A percentile compares a stretch with the other conserved stretches of the same genome.
Conservation (phyloP, 2,329 filamentous ascomycete genomes). For the Gyromitra esculenta region DNA sequence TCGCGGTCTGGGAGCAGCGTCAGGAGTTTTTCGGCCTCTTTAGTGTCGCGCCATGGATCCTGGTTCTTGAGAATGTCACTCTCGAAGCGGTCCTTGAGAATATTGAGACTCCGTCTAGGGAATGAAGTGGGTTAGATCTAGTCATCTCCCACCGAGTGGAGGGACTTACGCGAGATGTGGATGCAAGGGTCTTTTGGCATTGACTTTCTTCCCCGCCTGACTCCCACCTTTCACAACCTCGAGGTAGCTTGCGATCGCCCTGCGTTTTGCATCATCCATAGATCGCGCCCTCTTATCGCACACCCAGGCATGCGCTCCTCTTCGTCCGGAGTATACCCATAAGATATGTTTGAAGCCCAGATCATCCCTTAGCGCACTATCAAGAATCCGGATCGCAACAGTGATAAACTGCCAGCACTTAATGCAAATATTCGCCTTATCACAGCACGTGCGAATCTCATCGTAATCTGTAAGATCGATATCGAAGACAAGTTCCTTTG, state of each 20-base stretch:
- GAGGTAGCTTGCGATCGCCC: conserved; percentile 86
- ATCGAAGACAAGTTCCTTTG: conserved; percentile 98
- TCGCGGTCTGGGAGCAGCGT: conserved; percentile 81
- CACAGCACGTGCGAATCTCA: conserved; percentile 93
- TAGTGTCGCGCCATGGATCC: conserved; percentile 79
- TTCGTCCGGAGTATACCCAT: conserved; percentile 97
- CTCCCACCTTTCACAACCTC: conserved; percentile 88
- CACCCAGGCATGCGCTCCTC: conserved; percentile 98
- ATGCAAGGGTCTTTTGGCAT: conserved; percentile 83
- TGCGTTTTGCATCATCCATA: conserved; percentile 85
- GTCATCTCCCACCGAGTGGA: neutral
- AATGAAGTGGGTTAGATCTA: conserved; percentile 41
- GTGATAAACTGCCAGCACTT: conserved; percentile 98
- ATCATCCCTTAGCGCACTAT: conserved; percentile 86
- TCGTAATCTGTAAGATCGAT: conserved; percentile 99
- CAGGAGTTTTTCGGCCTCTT: conserved; percentile 80
- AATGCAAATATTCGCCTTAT: conserved; percentile 88
- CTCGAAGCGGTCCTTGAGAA: conserved; percentile 85
- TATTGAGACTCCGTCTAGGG: conserved; percentile 78
- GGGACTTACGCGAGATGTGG: conserved; percentile 78
- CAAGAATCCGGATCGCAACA: conserved; percentile 95
- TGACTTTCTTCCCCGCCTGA: conserved; percentile 86
- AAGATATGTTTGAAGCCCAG: conserved; percentile 97
- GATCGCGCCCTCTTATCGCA: conserved; percentile 86
- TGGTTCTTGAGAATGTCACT: conserved; percentile 82